Evolutionary conservation across 108 stramenopile genomes (phyloP), one percentile per base, ranked within the genome.

Genomic region (Mayamaea pseudoterrestris): DNA sequence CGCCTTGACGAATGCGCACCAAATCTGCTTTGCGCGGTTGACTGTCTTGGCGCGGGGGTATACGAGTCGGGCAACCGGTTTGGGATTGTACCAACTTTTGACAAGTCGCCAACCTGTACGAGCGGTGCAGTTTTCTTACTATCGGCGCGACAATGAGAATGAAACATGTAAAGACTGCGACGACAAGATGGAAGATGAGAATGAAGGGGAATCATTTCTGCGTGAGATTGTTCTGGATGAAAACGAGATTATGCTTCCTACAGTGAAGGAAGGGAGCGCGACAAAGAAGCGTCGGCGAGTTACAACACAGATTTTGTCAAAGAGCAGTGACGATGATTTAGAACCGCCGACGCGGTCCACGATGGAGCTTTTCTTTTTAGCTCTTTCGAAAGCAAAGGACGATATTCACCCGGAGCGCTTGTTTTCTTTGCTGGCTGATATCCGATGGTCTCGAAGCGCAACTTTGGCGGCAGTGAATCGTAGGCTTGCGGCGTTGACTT

Each of bases 1-100:
- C 13, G 56, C 66, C 27, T 47, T 92, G 29, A 81, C 83, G 49
- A 35, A 25, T 27, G 47, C 61, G 8, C 50, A 67, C 28, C 46
- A 55, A 11, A 26, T 37, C 11, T 44, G 53, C n/a, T 78, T 78
- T 56, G 54, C 46, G 31, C 67, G 87, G 44, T 66, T 93, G 39
- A 63, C 80, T 53, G 67, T 64, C 6, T 59, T 91, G 39, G 74
- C 87, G 6, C 49, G 74, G 41, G 91, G 94, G 6, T 93, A 91
- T 91, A 91, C 91, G 0, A 73, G 74, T 24, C 74, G 80, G 27
- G 87, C 80, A 12, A 71, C 68, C 12, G 80, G 80, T 6, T 47
- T 90, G 34, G 89, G 91, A 26, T 71, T 94, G 31, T 62, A 55
- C 44, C 48, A 75, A 14, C 85, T 86, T 71, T 62, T 80, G 11